Evolutionary conservation across 2,329 filamentous ascomycete genomes (phyloP).

Genomic region (Pestalotiopsis sp.): DNA sequence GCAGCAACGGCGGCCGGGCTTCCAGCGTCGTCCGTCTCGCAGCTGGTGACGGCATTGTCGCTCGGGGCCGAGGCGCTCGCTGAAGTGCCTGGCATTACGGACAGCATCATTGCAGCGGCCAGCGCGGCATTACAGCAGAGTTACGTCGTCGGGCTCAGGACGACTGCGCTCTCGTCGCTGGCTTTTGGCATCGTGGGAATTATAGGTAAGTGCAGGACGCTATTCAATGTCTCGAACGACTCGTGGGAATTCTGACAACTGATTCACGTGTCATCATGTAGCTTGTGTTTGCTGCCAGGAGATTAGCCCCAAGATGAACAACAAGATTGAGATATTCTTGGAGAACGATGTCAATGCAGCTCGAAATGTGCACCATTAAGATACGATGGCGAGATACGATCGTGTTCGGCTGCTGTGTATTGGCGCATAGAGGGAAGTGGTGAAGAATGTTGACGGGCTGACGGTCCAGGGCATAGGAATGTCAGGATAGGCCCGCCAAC

Average conservation of each 20-base stretch:
- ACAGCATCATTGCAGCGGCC: slow-evolving; percentile 30
- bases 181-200: slow-evolving; percentile 34
- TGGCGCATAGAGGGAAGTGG: not conserved
- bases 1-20: slow-evolving; percentile 40
- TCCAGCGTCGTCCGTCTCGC: slow-evolving; percentile 29
- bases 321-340: slow-evolving; percentile 39
- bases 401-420: not conserved
- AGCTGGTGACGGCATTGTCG: slow-evolving; percentile 32
- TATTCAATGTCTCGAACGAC: not conserved
- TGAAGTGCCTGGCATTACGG: slow-evolving; percentile 29
- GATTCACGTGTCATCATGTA: slow-evolving; percentile 10
- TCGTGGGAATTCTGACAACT: not conserved
- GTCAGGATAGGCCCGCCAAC: not conserved
- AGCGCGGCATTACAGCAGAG: slow-evolving; percentile 32
- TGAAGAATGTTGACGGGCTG: not conserved
- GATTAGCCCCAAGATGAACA: slow-evolving; percentile 38
- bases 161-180: slow-evolving; percentile 31
- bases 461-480: not conserved
- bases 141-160: slow-evolving; percentile 32
- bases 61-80: slow-evolving; percentile 25
- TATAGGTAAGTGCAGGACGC: slow-evolving; percentile 25
- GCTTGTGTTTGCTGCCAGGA: slow-evolving; percentile 36
- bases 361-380: slow-evolving; percentile 31
- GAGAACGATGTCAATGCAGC: slow-evolving; percentile 36
- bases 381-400: not conserved